These are phyloP conservation scores for Amanita muscaria DNA, from an alignment of 768 basidiomycete genomes.

Conservation along the genomic window DNA sequence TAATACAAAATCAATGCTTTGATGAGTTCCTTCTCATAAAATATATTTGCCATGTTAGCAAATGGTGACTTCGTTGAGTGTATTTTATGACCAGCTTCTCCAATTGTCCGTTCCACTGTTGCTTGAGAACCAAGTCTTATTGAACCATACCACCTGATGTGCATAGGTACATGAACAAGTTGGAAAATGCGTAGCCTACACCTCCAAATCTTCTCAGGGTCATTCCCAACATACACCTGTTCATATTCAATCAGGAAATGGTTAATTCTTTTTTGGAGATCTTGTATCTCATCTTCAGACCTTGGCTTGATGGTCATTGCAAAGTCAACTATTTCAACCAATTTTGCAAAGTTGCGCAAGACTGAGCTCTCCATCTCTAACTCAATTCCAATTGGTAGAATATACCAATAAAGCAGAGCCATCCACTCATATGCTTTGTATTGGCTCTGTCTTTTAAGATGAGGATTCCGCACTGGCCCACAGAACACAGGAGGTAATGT, in stretches of 20 bases:
- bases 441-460: too few relatives aligned
- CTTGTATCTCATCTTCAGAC: slow-evolving; percentile 12
- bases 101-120: slow-evolving; percentile 20
- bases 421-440: too few relatives aligned
- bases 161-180: slow-evolving; percentile 24
- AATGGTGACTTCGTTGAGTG: slow-evolving; percentile 23
- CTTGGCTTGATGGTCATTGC: slow-evolving; percentile 20
- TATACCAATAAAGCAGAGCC: too few relatives aligned
- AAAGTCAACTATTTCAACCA: slow-evolving; percentile 19
- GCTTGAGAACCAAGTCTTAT: slow-evolving; percentile 26
- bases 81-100: slow-evolving; percentile 21
- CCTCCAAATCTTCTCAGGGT: slow-evolving; percentile 18
- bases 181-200: slow-evolving; percentile 24
- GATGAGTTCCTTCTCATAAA: slow-evolving; percentile 17
- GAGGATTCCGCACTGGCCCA: too few relatives aligned
- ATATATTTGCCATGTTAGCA: slow-evolving; percentile 21
- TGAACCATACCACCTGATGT: slow-evolving; percentile 28
- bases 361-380: too few relatives aligned
- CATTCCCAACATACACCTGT: slow-evolving; percentile 18
- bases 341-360: too few relatives aligned
- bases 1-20: slow-evolving; percentile 17
- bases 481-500: too few relatives aligned
- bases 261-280: slow-evolving; percentile 16
- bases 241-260: slow-evolving; percentile 21
- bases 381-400: too few relatives aligned